These are phyloP conservation scores for Aspergillus affinis DNA, from an alignment of 495 filamentous ascomycete species.

Conservation along the genomic window DNA sequence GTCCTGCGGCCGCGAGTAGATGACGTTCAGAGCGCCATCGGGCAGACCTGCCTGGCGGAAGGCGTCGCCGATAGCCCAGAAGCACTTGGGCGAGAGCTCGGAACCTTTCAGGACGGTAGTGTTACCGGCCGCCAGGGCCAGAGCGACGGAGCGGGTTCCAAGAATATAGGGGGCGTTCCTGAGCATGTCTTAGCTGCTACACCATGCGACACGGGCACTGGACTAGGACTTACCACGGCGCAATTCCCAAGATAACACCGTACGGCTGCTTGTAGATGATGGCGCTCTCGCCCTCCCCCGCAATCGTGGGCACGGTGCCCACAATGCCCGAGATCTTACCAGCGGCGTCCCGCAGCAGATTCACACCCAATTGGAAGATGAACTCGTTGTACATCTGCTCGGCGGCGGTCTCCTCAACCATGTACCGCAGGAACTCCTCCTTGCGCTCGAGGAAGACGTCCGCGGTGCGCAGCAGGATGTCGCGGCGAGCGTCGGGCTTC, in stretches of 20 bases:
- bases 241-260: constrained; percentile 2
- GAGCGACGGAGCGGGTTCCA: background rate
- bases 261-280: background rate
- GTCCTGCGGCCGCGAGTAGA: constrained; percentile 39
- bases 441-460: constrained; percentile 47
- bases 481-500: constrained; percentile 53
- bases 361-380: background rate
- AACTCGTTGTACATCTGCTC: background rate
- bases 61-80: constrained; percentile 44
- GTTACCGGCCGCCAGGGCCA: constrained; percentile 7
- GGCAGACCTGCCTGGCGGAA: constrained; percentile 66
- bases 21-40: constrained; percentile 43
- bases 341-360: background rate
- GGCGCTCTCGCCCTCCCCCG: background rate
- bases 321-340: background rate
- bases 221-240: background rate
- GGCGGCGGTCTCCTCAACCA: background rate
- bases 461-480: constrained; percentile 64
- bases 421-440: background rate
- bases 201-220: background rate
- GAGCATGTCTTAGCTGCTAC: background rate
- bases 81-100: constrained; percentile 15
- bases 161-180: constrained; percentile 6
- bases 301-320: background rate
- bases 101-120: constrained; percentile 11